Conservation (phyloP, 768 basidiomycete species). For the Rhizopogon vulgaris region DNA sequence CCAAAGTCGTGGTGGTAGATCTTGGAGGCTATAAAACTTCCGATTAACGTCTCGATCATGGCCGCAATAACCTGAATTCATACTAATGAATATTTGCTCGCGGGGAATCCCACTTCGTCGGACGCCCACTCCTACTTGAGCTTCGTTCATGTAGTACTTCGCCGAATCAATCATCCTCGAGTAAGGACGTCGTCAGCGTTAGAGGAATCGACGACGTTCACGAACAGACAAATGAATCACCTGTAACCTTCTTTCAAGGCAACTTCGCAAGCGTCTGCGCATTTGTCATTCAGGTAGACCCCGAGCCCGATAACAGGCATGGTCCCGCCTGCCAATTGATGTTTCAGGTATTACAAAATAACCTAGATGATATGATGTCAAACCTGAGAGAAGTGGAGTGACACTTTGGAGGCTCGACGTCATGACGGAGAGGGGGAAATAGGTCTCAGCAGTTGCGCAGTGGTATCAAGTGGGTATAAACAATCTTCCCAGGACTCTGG, state of each 20-base stretch:
- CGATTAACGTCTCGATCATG: not conserved
- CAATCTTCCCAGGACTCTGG: not conserved
- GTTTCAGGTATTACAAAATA: not conserved
- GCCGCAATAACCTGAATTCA: not conserved
- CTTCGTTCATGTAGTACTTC: slow-evolving; percentile 20
- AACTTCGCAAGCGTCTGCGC: slow-evolving; percentile 9
- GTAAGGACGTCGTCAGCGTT: not conserved
- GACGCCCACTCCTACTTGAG: slow-evolving; percentile 20
- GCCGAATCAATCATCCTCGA: slow-evolving; percentile 22
- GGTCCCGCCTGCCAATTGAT: slow-evolving; percentile 11
- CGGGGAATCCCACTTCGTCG: slow-evolving; percentile 15
- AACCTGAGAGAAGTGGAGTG: not conserved
- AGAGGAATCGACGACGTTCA: not conserved
- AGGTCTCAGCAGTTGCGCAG: not conserved
- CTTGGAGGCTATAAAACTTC: slow-evolving; percentile 17
- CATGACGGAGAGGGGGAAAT: not conserved
- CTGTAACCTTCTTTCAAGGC: slow-evolving; percentile 22
- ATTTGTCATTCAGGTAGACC: slow-evolving; percentile 14
- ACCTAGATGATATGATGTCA: not conserved
- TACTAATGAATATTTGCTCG: slow-evolving; percentile 26
- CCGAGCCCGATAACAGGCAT: slow-evolving; percentile 23
- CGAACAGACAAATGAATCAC: slow-evolving; percentile 5
- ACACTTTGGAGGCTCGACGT: not conserved
- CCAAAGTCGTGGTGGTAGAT: slow-evolving; percentile 2
- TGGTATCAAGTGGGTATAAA: not conserved